These are phyloP conservation scores for Pseudogymnoascus sp. DNA, from an alignment of 2,329 filamentous ascomycete genomes.

Conservation along the genomic window DNA sequence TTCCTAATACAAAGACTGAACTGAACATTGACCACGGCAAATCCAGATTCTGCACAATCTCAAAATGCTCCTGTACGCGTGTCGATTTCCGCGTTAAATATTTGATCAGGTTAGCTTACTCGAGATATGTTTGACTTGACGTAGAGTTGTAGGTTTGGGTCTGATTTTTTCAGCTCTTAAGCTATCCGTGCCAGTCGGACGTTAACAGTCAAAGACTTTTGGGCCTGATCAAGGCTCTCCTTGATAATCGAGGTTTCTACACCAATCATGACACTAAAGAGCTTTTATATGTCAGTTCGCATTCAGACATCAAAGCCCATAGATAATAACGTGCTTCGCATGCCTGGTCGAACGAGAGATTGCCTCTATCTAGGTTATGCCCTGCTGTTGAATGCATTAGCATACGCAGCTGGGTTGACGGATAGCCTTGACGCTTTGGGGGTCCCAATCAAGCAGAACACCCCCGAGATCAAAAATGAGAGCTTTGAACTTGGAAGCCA, in stretches of 20 bases:
- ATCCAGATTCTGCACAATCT: conserved; percentile 10
- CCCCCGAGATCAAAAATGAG: conserved; percentile 20
- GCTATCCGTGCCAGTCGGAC: conserved; percentile 11
- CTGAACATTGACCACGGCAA: conserved; percentile 15
- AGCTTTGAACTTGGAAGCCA: conserved; percentile 12
- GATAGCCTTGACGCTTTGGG: conserved; percentile 9
- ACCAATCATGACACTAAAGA: neutral
- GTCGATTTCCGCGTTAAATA: neutral
- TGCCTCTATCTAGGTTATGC: conserved; percentile 18
- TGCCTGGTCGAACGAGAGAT: conserved; percentile 14
- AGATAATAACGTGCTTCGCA: conserved; percentile 11
- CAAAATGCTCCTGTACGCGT: conserved; percentile 16
- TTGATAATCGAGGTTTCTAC: conserved; percentile 11
- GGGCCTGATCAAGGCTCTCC: conserved; percentile 10
- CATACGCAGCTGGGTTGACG: conserved; percentile 13
- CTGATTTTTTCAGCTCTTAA: conserved; percentile 11
- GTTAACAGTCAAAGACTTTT: conserved; percentile 15
- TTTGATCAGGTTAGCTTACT: conserved; percentile 11
- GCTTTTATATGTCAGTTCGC: neutral
- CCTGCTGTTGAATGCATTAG: conserved; percentile 18
- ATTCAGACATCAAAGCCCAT: neutral
- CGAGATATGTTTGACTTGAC: conserved; percentile 23
- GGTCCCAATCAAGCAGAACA: conserved; percentile 19
- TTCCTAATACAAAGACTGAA: conserved; percentile 12
- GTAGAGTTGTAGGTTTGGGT: conserved; percentile 16